phyloP scores from a whole-genome alignment of 768 basidiomycete species.

The Trametes coccinea region DNA sequence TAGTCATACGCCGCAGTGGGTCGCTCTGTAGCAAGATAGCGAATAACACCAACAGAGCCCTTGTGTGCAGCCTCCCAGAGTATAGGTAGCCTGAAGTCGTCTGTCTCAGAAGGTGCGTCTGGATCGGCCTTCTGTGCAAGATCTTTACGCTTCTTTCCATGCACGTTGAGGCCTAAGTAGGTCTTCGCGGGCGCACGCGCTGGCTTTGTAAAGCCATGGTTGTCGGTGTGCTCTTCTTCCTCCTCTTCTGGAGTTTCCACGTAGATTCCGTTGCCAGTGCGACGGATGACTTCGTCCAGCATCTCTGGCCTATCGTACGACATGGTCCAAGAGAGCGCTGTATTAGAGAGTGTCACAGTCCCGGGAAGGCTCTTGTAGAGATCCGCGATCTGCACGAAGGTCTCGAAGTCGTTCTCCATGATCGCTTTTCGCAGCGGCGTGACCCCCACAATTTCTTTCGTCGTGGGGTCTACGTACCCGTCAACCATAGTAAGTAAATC shows the following conservation, averaged over 20 bases:
- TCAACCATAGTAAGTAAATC: constrained; percentile 35
- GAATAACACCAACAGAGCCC: constrained; percentile 38
- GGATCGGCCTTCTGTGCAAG: constrained; percentile 53
- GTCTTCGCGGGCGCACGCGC: constrained; percentile 36
- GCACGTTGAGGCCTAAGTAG: constrained; percentile 62
- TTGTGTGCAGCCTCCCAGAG: constrained; percentile 46
- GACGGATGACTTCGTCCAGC: constrained; percentile 57
- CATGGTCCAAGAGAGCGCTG: constrained; percentile 35
- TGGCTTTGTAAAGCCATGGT: constrained; percentile 22
- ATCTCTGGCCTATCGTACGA: constrained; percentile 46
- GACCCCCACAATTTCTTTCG: constrained; percentile 1
- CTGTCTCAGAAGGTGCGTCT: constrained; percentile 32
- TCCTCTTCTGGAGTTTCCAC: constrained; percentile 29
- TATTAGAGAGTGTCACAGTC: constrained; percentile 27
- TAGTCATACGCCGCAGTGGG: constrained; percentile 52
- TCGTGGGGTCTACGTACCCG: background rate
- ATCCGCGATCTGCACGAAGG: constrained; percentile 48
- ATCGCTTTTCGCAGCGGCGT: constrained; percentile 41
- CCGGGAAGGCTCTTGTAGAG: constrained; percentile 41
- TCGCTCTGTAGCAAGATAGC: constrained; percentile 48
- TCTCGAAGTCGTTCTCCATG: constrained; percentile 48
- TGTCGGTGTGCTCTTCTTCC: constrained; percentile 29
- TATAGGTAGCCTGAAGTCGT: constrained; percentile 22
- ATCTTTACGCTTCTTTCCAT: constrained; percentile 63
- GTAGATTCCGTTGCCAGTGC: constrained; percentile 42